A percentile compares a stretch with the other conserved stretches of the same genome.
Evolutionary conservation across 768 basidiomycete species (phyloP).

Genomic region (Psilocybe tampanensis): DNA sequence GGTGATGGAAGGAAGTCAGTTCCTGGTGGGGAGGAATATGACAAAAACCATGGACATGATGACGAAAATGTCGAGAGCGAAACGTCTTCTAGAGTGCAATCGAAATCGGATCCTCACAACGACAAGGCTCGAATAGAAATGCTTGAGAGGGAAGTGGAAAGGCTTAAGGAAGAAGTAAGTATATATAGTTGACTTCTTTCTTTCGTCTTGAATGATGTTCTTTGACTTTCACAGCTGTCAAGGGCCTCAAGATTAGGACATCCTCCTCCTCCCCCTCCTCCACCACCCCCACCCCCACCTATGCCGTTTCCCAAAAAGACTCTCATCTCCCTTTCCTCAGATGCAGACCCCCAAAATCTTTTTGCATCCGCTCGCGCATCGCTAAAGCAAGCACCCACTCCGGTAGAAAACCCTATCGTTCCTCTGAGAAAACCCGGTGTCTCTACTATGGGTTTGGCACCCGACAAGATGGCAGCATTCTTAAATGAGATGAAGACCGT

Average conservation of each 20-base stretch:
- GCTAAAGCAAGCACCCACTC: constrained; percentile 56
- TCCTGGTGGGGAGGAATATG: constrained; percentile 55
- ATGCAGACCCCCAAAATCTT: constrained; percentile 35
- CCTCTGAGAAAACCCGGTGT: constrained; percentile 50
- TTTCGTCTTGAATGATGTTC: neutral
- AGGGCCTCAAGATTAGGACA: constrained; percentile 30
- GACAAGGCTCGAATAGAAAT: constrained; percentile 66
- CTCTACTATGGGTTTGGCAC: constrained; percentile 71
- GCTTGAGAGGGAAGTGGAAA: constrained; percentile 67
- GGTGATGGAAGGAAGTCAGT: constrained; percentile 63
- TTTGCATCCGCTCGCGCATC: constrained; percentile 68
- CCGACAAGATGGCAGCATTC: constrained; percentile 85
- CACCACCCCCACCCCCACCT: constrained; percentile 47
- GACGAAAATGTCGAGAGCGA: constrained; percentile 38
- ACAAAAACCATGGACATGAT: constrained; percentile 41
- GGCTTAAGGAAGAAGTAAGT: constrained; percentile 59
- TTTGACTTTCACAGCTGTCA: constrained; percentile 45
- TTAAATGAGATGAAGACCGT: constrained; percentile 80
- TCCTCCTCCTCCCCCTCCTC: constrained; percentile 35
- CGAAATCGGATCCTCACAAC: constrained; percentile 44
- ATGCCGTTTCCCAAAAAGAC: constrained; percentile 34
- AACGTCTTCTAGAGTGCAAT: constrained; percentile 27
- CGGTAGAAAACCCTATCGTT: constrained; percentile 66
- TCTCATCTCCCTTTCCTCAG: constrained; percentile 34
- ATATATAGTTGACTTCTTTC: neutral